Evolutionary conservation across 495 filamentous ascomycete genomes (phyloP).

Genomic region (Penicillium ochrochloron): DNA sequence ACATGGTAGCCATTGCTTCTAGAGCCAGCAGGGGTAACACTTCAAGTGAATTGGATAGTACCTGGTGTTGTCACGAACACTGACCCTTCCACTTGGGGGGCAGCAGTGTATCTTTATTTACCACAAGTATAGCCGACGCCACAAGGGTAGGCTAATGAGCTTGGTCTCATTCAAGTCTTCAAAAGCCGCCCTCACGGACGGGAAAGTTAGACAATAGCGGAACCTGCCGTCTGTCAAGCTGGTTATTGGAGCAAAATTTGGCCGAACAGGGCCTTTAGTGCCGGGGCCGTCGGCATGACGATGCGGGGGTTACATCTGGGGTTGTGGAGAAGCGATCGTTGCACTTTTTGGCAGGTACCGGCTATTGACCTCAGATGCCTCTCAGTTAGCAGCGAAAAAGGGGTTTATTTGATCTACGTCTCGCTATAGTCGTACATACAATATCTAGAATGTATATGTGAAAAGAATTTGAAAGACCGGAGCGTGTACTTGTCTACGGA

Average conservation of each 20-base stretch:
- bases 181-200: slow-evolving; percentile 20
- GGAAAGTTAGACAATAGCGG: background rate
- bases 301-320: slow-evolving; percentile 34
- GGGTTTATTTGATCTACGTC: background rate
- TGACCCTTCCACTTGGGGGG: background rate
- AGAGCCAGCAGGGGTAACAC: background rate
- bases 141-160: slow-evolving; percentile 21
- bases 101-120: background rate
- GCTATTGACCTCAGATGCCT: slow-evolving; percentile 23
- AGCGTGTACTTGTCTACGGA: background rate
- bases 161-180: slow-evolving; percentile 5
- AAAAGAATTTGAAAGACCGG: background rate
- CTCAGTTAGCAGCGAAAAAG: background rate
- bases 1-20: slow-evolving; percentile 8
- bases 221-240: background rate
- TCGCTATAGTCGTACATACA: background rate
- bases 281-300: background rate
- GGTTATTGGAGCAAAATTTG: slow-evolving; percentile 17
- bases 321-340: slow-evolving; percentile 25
- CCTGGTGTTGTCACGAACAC: background rate
- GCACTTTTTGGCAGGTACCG: slow-evolving; percentile 19
- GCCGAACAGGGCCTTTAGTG: background rate
- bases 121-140: background rate
- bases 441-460: background rate
- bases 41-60: background rate